phyloP scores from a whole-genome alignment of 495 filamentous ascomycete species.

The Penicillium coffeae region DNA sequence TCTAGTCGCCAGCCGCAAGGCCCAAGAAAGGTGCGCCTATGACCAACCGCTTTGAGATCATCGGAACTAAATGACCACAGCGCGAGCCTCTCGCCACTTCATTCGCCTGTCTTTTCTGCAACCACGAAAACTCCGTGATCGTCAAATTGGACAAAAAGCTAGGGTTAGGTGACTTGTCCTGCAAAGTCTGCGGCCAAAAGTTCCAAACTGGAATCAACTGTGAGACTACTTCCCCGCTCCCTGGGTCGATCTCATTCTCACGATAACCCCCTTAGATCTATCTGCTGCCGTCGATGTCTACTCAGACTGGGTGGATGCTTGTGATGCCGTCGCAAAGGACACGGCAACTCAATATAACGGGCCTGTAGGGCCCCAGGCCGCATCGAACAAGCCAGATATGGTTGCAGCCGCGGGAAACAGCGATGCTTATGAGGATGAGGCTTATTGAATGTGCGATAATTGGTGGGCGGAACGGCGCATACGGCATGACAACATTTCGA shows the following conservation, averaged over 20 bases:
- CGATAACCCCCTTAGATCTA: conserved; percentile 56
- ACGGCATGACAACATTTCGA: conserved; percentile 13
- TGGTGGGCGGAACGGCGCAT: conserved; percentile 18
- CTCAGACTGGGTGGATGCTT: conserved; percentile 97
- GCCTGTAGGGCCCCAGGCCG: conserved; percentile 20
- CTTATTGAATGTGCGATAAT: conserved; percentile 24
- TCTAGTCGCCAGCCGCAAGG: conserved; percentile 77
- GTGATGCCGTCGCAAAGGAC: conserved; percentile 72
- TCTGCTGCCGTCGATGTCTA: conserved; percentile 92
- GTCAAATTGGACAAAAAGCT: conserved; percentile 91
- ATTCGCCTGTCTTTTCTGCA: conserved; percentile 98
- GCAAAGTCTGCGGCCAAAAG: conserved; percentile 88
- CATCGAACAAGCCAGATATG: conserved; percentile 19
- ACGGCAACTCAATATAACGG: conserved; percentile 51
- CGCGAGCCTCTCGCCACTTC: conserved; percentile 79
- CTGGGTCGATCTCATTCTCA: background rate
- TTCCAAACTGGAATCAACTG: conserved; percentile 93
- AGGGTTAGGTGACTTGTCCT: conserved; percentile 76
- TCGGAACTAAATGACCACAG: conserved; percentile 43
- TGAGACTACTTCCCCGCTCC: conserved; percentile 38
- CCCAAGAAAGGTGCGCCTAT: conserved; percentile 65
- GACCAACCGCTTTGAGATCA: background rate
- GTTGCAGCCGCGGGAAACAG: conserved; percentile 9
- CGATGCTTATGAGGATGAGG: conserved; percentile 25
- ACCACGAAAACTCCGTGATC: conserved; percentile 86